Conservation (phyloP, 306 rosid species). For the Rosa persica region DNA sequence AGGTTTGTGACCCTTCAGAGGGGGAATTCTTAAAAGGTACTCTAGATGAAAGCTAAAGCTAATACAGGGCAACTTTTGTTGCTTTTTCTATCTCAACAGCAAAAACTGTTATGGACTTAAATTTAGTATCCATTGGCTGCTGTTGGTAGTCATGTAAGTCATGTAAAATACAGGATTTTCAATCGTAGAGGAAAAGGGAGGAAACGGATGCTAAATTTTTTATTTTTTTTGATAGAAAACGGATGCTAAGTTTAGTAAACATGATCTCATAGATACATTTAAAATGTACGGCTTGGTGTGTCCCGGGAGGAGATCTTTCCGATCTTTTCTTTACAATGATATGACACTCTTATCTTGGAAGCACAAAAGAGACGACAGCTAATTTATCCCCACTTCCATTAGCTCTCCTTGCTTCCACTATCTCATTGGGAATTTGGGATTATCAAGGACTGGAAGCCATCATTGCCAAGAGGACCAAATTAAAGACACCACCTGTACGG, state of each 20-base stretch:
- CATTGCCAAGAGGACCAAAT: neutral
- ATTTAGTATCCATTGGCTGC: neutral
- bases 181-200: neutral
- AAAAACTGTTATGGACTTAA: neutral
- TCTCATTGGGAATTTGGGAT: slow-evolving; percentile 20
- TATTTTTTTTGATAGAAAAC: no score
- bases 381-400: slow-evolving; percentile 5
- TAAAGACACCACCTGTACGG: neutral
- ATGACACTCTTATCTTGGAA: slow-evolving; percentile 6
- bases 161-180: neutral
- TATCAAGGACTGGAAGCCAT: neutral
- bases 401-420: slow-evolving; percentile 10
- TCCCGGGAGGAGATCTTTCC: neutral
- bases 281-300: neutral
- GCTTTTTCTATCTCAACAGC: neutral
- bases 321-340: neutral
- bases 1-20: neutral
- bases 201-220: no score
- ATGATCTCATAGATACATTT: no score
- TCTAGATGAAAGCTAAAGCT: neutral
- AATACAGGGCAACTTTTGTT: neutral
- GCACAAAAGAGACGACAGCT: slow-evolving; percentile 7
- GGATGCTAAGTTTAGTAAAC: no score
- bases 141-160: neutral
- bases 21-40: neutral